Base-by-base conservation (phyloP, 257 asterid genomes). In the Marsdenia floribunda region DNA sequence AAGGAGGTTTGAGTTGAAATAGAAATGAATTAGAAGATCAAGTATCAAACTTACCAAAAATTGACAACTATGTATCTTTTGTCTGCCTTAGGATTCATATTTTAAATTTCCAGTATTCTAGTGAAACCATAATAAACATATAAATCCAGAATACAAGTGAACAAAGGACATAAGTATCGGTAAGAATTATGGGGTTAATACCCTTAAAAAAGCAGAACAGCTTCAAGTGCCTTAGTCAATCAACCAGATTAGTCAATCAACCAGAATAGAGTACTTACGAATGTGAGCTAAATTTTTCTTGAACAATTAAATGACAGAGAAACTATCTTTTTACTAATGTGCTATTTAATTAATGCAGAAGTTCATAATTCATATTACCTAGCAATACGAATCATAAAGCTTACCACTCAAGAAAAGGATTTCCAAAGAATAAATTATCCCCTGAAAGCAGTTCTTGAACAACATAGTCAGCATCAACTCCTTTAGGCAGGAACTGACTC, bases 341-440 rank as follows among this genome's bases (percentile, higher is more conserved):
- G 22, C 54, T n/a, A 24, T 7, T 3, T 11, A 3, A 3, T 55
- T 57, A 26, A 57, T 47, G 55, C 44, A 5, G 50, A 58, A 19
- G 24, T 33, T 33, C 47, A 44, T 5, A 59, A 52, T 26, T 38
- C 58, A 18, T 35, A 42, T 59, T 35, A 70, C 61, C 29, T 44
- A 50, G 53, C 44, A 44, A 35, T 50, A 79, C 24, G 63, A 61
- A 66, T 57, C 59, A 70, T 54, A 73, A 63, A 76, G 88, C 98
- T 83, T 89, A 82, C 99, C 99, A 94, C 81, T 87, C 88, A 24
- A 65, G 46, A 73, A 79, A 85, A 81, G 96, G 97, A 82, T 89
- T 94, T 80, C 97, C 97, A 59, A 94, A 94, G 79, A 88, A 90
- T 76, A 94, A 81, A 84, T 88, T 90, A 71, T 80, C 83, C 86